Evolutionary conservation across 306 rosid species (phyloP).

Genomic region (Dryas octopetala): DNA sequence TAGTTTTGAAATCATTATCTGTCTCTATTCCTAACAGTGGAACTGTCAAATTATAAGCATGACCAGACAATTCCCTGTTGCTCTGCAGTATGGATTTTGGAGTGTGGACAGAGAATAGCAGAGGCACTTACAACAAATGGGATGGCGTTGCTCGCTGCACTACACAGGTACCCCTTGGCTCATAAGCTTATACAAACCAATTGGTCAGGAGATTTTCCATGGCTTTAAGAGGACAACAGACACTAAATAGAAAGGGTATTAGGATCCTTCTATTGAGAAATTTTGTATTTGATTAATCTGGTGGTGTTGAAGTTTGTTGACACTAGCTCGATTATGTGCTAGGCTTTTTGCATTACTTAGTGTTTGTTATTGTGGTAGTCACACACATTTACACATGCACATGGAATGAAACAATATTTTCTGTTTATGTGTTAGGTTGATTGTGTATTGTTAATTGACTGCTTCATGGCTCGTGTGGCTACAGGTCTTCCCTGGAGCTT

Average conservation of each 20-base stretch:
- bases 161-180: conserved; percentile 55
- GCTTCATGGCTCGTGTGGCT: conserved; percentile 16
- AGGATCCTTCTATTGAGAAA: background rate
- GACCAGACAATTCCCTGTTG: conserved; percentile 23
- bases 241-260: too few relatives aligned
- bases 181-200: background rate
- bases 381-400: background rate
- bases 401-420: background rate
- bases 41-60: conserved; percentile 15
- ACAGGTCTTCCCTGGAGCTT: conserved; percentile 92
- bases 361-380: background rate
- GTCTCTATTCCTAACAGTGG: background rate
- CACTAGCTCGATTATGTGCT: background rate
- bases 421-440: background rate
- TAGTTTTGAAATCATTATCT: conserved; percentile 11
- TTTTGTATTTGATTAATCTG: background rate
- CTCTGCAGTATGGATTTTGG: conserved; percentile 82
- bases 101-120: conserved; percentile 85
- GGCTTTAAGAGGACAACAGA: background rate
- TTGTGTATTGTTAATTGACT: conserved; percentile 6
- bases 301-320: background rate
- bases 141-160: conserved; percentile 82
- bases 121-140: conserved; percentile 77
- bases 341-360: background rate
- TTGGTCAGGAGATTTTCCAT: background rate